These are phyloP conservation scores for Mucor saturninus DNA, from an alignment of 371 early-diverging fungal species.

Conservation along the genomic window DNA sequence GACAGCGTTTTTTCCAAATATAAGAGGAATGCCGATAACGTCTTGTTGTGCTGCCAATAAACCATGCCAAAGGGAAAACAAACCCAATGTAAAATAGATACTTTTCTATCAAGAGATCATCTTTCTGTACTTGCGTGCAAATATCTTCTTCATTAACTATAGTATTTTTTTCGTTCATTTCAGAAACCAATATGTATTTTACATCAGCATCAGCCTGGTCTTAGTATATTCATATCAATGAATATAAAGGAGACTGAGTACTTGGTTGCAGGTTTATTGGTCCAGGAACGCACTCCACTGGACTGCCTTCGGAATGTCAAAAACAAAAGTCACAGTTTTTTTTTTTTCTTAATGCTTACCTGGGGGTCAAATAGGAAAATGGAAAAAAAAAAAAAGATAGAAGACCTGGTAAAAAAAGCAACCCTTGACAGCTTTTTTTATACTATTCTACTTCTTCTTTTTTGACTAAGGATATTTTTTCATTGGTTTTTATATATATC, in stretches of 20 bases:
- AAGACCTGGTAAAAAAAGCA: slow-evolving; percentile 5
- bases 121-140: not conserved
- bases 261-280: not conserved
- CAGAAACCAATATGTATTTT: not conserved
- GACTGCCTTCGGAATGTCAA: not conserved
- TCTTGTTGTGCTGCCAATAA: slow-evolving; percentile 37
- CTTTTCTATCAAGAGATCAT: slow-evolving; percentile 11
- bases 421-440: slow-evolving; percentile 21
- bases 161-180: not conserved
- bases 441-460: slow-evolving; percentile 6
- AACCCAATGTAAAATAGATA: slow-evolving; percentile 45
- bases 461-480: not conserved
- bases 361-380: not conserved
- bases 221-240: not conserved
- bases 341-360: slow-evolving; percentile 1
- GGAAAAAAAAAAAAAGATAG: not conserved
- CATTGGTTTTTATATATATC: slow-evolving; percentile 6
- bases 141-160: not conserved
- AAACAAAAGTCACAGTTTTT: not conserved
- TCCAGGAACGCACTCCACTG: not conserved
- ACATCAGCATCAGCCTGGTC: not conserved
- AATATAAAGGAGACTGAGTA: not conserved
- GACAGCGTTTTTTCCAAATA: slow-evolving; percentile 51
- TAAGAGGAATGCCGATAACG: slow-evolving; percentile 7
- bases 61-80: slow-evolving; percentile 44